Base-by-base conservation (phyloP, 2,329 filamentous ascomycete species). In the Aspergillus quadrilineatus region DNA sequence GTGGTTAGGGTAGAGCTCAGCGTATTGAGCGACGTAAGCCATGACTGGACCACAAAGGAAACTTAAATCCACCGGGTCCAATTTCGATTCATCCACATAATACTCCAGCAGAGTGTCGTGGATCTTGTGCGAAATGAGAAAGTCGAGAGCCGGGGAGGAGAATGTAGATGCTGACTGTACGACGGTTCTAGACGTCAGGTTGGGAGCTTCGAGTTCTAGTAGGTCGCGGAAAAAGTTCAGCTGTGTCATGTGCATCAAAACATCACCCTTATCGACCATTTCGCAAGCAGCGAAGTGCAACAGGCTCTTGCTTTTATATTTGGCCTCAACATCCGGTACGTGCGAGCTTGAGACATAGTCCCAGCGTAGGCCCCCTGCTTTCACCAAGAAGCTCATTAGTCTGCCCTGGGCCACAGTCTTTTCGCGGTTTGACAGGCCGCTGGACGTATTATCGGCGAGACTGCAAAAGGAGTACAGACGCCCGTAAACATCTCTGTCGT, bases 401-500 rank as follows among this genome's bases (percentile, higher is more conserved):
- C 85, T 77, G 17, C 82, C 83, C 67, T 87, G 85, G 1, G 84
- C 81, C 36, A 87, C 74, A 0, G 85, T 84, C 61, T 77, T 83
- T 54, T 83, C 77, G 51, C 76, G 77, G 62, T 79, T 81, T 60
- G 73, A 78, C 14, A 82, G 65, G 49, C 71, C 68, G 32, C 63
- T 68, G 29, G 76, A 65, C n/a, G 70, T 69, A 44, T 67, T 61
- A 8, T 64, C 65, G 7, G 71, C 70, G 42, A 80, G 69, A 59
- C 79, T 81, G 64, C 81, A 85, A 50, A 80, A 74, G 30, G 79
- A 77, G 69, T 84, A 87, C 32, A 87, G 73, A 6, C 80, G 72
- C 1, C 74, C 75, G 62, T 85, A 85, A 6, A 87, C 78, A 63
- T 85, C 79, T 56, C 76, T 79, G 60, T 87, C 85, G 2, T 78